A percentile compares a stretch with the other conserved stretches of the same genome.
These are phyloP conservation scores for Cornus controversa DNA, from an alignment of 148 eudicot genomes.

Conservation along the genomic window DNA sequence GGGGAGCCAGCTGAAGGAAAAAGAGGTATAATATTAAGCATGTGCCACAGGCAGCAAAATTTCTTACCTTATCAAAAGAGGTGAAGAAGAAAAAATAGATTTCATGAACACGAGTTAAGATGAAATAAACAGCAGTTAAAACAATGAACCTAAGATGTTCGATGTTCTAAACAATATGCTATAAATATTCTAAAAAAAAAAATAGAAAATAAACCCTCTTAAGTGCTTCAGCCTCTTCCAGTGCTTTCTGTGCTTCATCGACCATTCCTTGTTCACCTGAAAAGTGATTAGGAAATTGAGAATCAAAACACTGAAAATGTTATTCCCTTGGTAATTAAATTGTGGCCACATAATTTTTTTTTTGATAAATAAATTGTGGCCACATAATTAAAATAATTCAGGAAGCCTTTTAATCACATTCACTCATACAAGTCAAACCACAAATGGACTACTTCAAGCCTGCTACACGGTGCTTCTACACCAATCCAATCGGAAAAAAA, in stretches of 20 bases:
- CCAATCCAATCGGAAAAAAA: no score
- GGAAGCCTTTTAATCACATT: background rate
- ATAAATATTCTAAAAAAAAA: background rate
- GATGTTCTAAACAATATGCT: background rate
- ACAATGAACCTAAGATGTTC: no score
- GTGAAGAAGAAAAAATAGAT: background rate
- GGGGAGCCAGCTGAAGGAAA: slow-evolving; percentile 65
- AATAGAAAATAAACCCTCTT: slow-evolving; percentile 54
- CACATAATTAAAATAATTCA: background rate
- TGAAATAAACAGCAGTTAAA: background rate
- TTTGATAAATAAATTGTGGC: no score
- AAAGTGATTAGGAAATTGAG: slow-evolving; percentile 11
- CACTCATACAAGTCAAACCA: no score
- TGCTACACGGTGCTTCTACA: no score
- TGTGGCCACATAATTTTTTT: background rate
- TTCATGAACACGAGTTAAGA: background rate
- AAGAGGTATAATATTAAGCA: background rate
- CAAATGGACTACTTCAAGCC: no score
- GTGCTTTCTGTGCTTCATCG: slow-evolving; percentile 91
- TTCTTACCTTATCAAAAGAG: background rate
- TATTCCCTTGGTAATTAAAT: no score
- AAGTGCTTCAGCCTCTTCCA: slow-evolving; percentile 98
- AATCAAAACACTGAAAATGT: background rate
- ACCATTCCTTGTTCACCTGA: slow-evolving; percentile 98
- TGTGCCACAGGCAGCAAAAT: background rate